A percentile compares a stretch with the other conserved stretches of the same genome.
These are phyloP conservation scores for Alternaria sp. DNA, from an alignment of 2,329 filamentous ascomycete species.

Conservation along the genomic window DNA sequence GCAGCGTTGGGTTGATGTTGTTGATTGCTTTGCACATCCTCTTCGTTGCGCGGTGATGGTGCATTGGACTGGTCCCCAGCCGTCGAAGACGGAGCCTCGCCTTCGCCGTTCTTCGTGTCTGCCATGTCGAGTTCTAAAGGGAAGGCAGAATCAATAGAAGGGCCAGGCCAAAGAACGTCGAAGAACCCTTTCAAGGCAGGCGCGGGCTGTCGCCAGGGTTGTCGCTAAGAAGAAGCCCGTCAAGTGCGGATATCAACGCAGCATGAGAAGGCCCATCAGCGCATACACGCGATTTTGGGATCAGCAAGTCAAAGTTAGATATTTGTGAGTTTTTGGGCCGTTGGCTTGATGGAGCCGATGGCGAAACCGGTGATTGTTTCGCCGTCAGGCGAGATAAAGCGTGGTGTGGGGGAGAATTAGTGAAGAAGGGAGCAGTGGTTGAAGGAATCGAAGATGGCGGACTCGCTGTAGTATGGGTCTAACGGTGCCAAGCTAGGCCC, in stretches of 20 bases:
- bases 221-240: slow-evolving; percentile 38
- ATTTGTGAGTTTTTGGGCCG: slow-evolving; percentile 15
- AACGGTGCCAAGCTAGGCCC: slow-evolving; percentile 30
- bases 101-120: slow-evolving; percentile 49
- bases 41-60: slow-evolving; percentile 40
- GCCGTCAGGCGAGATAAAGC: slow-evolving; percentile 19
- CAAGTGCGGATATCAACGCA: slow-evolving; percentile 47
- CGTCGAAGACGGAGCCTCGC: slow-evolving; percentile 43
- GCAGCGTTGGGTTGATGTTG: slow-evolving; percentile 28
- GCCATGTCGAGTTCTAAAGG: slow-evolving; percentile 42
- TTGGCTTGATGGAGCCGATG: slow-evolving; percentile 30
- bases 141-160: slow-evolving; percentile 27
- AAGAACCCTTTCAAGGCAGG: slow-evolving; percentile 28
- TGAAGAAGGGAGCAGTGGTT: slow-evolving; percentile 34
- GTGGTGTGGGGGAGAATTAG: slow-evolving; percentile 23
- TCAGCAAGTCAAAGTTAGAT: slow-evolving; percentile 25
- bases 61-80: slow-evolving; percentile 40
- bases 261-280: slow-evolving; percentile 46
- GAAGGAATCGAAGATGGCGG: slow-evolving; percentile 35
- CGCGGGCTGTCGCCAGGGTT: slow-evolving; percentile 38
- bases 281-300: slow-evolving; percentile 42
- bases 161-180: slow-evolving; percentile 30
- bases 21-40: slow-evolving; percentile 38
- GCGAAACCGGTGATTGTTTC: slow-evolving; percentile 18
- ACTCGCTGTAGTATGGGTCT: slow-evolving; percentile 27